Conservation (phyloP, 352 stramenopile genomes). For the Thalassiosira mediterranea region DNA sequence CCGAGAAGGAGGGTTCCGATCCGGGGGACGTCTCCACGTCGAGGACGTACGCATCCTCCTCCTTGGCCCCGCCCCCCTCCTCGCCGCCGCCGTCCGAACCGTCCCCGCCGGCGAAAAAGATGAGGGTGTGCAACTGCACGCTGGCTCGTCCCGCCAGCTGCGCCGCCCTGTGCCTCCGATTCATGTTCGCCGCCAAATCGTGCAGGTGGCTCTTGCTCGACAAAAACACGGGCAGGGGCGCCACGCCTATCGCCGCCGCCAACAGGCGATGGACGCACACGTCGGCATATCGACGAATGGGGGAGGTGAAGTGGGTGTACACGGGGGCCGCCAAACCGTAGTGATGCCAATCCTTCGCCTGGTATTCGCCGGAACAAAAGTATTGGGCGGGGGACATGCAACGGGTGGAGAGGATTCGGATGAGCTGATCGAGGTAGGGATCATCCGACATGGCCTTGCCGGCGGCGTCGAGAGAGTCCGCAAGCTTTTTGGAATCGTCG, state of each 20-base stretch:
- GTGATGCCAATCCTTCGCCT: constrained; percentile 96
- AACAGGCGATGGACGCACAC: constrained; percentile 98
- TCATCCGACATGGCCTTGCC: constrained; percentile 82
- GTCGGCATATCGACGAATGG: constrained; percentile 96
- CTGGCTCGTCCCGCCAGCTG: constrained; percentile 95
- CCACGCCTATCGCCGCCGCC: constrained; percentile 94
- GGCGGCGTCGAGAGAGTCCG: constrained; percentile 90
- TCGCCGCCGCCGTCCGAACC: constrained; percentile 27
- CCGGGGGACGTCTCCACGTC: constrained; percentile 90
- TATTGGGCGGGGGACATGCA: constrained; percentile 99
- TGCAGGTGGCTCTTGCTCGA: constrained; percentile 91
- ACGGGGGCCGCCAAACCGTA: constrained; percentile 97
- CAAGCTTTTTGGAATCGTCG: constrained; percentile 87
- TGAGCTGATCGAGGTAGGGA: constrained; percentile 98
- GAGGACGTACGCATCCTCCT: constrained; percentile 91
- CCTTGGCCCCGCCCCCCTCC: constrained; percentile 56
- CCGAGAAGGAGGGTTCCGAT: constrained; percentile 84
- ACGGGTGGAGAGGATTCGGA: constrained; percentile 95
- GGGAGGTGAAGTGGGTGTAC: constrained; percentile 99
- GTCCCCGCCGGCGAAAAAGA: constrained; percentile 92
- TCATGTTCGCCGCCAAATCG: constrained; percentile 96
- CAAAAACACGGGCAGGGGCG: constrained; percentile 91
- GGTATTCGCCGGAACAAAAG: constrained; percentile 96
- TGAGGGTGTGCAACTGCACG: constrained; percentile 95
- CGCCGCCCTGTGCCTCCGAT: constrained; percentile 93